These are phyloP conservation scores for Stephania cephalantha DNA, from an alignment of 164 flowering plant genomes.

Conservation along the genomic window DNA sequence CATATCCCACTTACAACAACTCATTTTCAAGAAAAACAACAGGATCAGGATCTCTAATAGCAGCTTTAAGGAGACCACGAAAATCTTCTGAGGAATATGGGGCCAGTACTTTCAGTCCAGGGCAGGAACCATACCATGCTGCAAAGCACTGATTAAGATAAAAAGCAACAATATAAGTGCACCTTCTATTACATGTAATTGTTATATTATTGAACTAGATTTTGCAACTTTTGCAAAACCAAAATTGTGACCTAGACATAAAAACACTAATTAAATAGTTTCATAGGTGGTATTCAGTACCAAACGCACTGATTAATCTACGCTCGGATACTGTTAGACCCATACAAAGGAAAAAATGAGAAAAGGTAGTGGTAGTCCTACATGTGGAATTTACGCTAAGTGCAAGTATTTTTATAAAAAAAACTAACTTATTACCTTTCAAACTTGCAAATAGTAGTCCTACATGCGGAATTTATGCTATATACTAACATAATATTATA, in stretches of 20 bases:
- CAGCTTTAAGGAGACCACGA: slow-evolving; percentile 82
- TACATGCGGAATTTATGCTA: too few species aligned
- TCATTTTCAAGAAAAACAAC: slow-evolving; percentile 97
- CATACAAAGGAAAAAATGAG: not conserved
- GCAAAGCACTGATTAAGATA: slow-evolving; percentile 69
- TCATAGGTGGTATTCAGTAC: too few species aligned
- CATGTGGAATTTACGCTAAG: not conserved
- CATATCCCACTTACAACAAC: slow-evolving; percentile 67
- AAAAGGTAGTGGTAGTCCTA: not conserved
- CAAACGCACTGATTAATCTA: too few species aligned
- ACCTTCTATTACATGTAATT: too few species aligned
- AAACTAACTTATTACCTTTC: too few species aligned
- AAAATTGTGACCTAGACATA: not conserved
- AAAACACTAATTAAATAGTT: not conserved
- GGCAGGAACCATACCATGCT: slow-evolving; percentile 64
- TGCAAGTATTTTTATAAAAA: too few species aligned
- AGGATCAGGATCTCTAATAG: slow-evolving; percentile 81
- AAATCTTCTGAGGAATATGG: slow-evolving; percentile 93
- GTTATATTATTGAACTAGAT: too few species aligned
- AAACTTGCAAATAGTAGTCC: too few species aligned
- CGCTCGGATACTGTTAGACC: not conserved
- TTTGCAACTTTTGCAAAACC: too few species aligned
- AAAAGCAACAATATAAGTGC: not conserved
- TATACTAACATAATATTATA: too few species aligned
- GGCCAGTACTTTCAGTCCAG: slow-evolving; percentile 75